A percentile compares a stretch with the other conserved stretches of the same genome.
Evolutionary conservation across 257 asterid species (phyloP).

Genomic region (Coffea eugenioides): DNA sequence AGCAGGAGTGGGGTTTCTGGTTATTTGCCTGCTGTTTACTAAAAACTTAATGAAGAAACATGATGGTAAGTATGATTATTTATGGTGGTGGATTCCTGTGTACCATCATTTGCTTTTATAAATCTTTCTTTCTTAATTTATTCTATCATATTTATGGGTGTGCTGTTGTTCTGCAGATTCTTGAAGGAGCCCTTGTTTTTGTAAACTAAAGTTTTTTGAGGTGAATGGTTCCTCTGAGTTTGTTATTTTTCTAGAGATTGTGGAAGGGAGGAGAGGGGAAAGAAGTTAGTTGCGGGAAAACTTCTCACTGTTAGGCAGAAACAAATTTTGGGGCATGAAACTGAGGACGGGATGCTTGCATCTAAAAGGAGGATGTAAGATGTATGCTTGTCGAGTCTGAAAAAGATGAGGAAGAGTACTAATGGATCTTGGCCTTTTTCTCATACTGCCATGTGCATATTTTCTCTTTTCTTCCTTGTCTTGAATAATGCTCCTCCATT

Average conservation of each 20-base stretch:
- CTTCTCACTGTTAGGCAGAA: constrained; percentile 19
- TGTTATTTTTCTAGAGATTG: constrained; percentile 11
- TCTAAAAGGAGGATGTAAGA: constrained; percentile 22
- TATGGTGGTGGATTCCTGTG: not conserved
- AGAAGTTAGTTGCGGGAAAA: constrained; percentile 13
- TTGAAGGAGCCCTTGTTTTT: constrained; percentile 33
- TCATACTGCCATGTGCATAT: constrained; percentile 61
- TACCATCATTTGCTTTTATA: constrained; percentile 1
- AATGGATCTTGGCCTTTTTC: constrained; percentile 43
- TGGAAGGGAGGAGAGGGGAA: not conserved
- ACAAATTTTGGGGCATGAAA: constrained; percentile 35
- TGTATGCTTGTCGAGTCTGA: constrained; percentile 35
- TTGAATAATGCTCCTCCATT: constrained; percentile 38
- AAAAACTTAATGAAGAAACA: constrained; percentile 75
- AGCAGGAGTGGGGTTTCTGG: constrained; percentile 92
- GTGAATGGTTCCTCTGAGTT: constrained; percentile 14
- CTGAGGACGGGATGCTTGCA: constrained; percentile 23
- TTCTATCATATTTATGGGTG: constrained; percentile 13
- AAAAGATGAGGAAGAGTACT: constrained; percentile 31
- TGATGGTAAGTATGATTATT: constrained; percentile 56
- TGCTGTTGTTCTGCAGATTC: constrained; percentile 34
- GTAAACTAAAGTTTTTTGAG: constrained; percentile 22
- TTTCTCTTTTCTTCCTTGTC: constrained; percentile 43
- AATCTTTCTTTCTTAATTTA: constrained; percentile 17
- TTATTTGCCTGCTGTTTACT: constrained; percentile 77